Evolutionary conservation across 164 flowering plant species (phyloP).

Genomic region (Chimonanthus praecox): DNA sequence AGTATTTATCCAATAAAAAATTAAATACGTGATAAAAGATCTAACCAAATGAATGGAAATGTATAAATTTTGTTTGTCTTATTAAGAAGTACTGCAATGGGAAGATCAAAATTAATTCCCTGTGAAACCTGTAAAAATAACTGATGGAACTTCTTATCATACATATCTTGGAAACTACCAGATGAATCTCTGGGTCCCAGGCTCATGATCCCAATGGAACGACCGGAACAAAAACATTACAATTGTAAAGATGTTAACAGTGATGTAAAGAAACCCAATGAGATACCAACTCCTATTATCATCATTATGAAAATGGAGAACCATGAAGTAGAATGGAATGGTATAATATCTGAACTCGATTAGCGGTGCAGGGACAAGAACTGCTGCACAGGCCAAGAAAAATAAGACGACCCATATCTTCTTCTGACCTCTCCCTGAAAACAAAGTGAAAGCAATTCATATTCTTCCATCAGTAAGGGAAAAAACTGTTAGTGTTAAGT

Average conservation of each 20-base stretch:
- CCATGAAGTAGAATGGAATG: constrained; percentile 63
- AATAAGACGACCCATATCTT: constrained; percentile 64
- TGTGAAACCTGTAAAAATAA: not conserved
- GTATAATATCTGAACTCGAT: constrained; percentile 95
- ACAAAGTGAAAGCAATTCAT: constrained; percentile 3
- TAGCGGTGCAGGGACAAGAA: constrained; percentile 76
- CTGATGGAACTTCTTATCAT: not conserved
- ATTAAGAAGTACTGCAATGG: not conserved
- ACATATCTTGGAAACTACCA: constrained; percentile 37
- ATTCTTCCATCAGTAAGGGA: not conserved
- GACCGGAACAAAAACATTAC: constrained; percentile 77
- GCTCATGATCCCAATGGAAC: constrained; percentile 79
- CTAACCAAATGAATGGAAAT: not conserved
- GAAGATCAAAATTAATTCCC: not conserved
- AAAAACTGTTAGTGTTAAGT: not conserved
- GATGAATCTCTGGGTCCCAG: constrained; percentile 78
- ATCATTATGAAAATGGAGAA: constrained; percentile 42
- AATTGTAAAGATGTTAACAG: constrained; percentile 62
- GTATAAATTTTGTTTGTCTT: not conserved
- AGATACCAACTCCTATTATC: constrained; percentile 44
- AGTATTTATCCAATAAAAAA: not conserved
- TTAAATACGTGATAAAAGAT: not conserved
- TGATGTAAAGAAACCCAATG: constrained; percentile 45
- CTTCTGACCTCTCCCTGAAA: constrained; percentile 57
- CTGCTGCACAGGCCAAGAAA: constrained; percentile 65